These are phyloP conservation scores for Euphorbia schlechtendalii DNA, from an alignment of 441 rosid species.

Conservation along the genomic window DNA sequence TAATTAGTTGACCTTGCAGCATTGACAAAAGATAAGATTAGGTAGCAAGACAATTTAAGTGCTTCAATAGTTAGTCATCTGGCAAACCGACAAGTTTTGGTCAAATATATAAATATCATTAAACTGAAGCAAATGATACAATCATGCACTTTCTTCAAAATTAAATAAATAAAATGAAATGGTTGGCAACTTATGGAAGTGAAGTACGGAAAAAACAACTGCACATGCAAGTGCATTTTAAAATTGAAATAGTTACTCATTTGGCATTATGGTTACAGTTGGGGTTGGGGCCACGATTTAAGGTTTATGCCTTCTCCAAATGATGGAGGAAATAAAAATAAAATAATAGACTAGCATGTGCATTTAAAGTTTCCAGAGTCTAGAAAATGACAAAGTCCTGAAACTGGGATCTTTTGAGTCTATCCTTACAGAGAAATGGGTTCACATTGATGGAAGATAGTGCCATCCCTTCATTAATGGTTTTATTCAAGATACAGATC, in stretches of 20 bases:
- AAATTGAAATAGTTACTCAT: background rate
- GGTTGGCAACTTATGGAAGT: background rate
- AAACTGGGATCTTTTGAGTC: background rate
- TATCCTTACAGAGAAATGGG: conserved; percentile 14
- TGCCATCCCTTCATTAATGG: conserved; percentile 4
- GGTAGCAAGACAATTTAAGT: background rate
- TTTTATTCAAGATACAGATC: conserved; percentile 4
- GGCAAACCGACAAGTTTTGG: background rate
- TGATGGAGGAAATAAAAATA: background rate
- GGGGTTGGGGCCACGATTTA: background rate
- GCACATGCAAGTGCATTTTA: background rate
- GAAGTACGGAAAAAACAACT: background rate
- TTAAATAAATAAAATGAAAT: background rate
- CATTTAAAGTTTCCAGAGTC: background rate
- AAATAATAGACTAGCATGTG: conserved; percentile 5
- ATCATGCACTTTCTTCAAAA: background rate
- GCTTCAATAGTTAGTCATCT: background rate
- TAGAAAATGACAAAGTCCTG: conserved; percentile 7
- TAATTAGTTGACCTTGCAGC: background rate
- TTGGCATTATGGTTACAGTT: too few species aligned
- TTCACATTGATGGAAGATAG: conserved; percentile 8
- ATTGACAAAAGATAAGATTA: background rate
- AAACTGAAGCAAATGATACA: conserved; percentile 2
- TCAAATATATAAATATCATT: background rate
- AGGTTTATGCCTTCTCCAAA: background rate